Base-by-base conservation (phyloP, 768 basidiomycete genomes). In the Rhodotorula babjevae region DNA sequence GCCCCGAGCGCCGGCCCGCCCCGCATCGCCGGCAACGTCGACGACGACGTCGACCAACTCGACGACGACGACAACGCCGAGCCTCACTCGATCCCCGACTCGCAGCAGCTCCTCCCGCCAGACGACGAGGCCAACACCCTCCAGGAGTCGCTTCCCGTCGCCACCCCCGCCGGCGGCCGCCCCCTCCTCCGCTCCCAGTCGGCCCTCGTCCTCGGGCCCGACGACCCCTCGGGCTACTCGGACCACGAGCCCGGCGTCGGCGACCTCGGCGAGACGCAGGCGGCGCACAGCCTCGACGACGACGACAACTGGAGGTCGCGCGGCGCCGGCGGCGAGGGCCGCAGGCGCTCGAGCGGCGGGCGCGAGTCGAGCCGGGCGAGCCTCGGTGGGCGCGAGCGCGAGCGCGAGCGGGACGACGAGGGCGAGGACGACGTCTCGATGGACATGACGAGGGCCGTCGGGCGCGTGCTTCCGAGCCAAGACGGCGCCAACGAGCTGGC, bases 391-490 rank as follows among this genome's bases (percentile, higher is more conserved):
- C 50, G 25, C 23, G 50, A 11, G 50, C 10, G 25, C 9, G 27
- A 9, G 6, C 1, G 7, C 23, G 50, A 52, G 11, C 25, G 25
- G 5, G 23, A 25, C 25, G 49, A 25, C 21, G 14, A n/a, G 25
- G 8, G 14, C 15, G 60, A 15, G 44, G n/a, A 29, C 44, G 60
- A 61, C n/a, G 23, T 58, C 27, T 58, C 68, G 61, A 69, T 69
- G 68, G 68, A 69, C 18, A 8, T 69, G 3, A 69, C 68, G 31
- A 11, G 47, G 27, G 68, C 56, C 0, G 47, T 7, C 3, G 68
- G 68, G 3, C 31, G 16, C 0, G 12, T 27, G 0, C 27, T 56
- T 29, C 29, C 15, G 27, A 15, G n/a, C 44, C 44, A 18, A n/a
- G 50, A 50, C 57, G 25, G 8, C 21, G 33, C 3, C 36, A 5